Percentiles rank a stretch among this genome's conserved stretches.
These are phyloP conservation scores for Penicillium thymicola DNA, from an alignment of 2,329 filamentous ascomycete species.

Conservation along the genomic window DNA sequence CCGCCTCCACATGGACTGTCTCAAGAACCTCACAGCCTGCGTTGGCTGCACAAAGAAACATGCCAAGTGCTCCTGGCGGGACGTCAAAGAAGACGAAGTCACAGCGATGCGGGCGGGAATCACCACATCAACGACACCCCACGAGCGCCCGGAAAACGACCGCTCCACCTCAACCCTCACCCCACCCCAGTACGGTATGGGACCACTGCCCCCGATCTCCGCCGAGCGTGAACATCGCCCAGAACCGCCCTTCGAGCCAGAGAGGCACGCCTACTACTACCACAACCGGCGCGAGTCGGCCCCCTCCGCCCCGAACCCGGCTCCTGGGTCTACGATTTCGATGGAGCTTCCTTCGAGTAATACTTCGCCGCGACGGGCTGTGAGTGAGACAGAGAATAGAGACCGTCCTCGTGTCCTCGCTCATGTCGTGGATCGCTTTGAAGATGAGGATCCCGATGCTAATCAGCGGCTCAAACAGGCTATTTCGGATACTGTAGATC, in stretches of 20 bases:
- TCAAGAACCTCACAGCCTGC: conserved; percentile 83
- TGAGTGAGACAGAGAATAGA: conserved; percentile 37
- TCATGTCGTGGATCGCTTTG: conserved; percentile 8
- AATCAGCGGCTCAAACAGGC: conserved; percentile 43
- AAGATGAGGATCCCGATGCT: conserved; percentile 39
- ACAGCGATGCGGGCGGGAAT: conserved; percentile 24
- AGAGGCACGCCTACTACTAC: conserved; percentile 3
- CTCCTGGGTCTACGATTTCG: conserved; percentile 23
- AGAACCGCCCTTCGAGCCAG: conserved; percentile 1
- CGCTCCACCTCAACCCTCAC: background rate
- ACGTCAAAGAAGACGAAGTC: conserved; percentile 70
- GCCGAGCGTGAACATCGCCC: conserved; percentile 13
- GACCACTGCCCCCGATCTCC: conserved; percentile 10
- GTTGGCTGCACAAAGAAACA: conserved; percentile 87
- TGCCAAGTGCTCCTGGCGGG: conserved; percentile 81
- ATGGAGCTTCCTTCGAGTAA: conserved; percentile 17
- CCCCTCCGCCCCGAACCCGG: conserved; percentile 20
- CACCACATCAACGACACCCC: background rate
- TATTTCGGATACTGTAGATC: conserved; percentile 43
- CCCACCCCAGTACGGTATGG: background rate
- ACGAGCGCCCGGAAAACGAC: conserved; percentile 7
- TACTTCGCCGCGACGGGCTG: conserved; percentile 35
- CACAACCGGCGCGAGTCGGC: conserved; percentile 26
- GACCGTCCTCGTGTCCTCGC: background rate
- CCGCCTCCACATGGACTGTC: conserved; percentile 72